These are phyloP conservation scores for Madurella mycetomatis DNA, from an alignment of 2,329 filamentous ascomycete species.

Conservation along the genomic window DNA sequence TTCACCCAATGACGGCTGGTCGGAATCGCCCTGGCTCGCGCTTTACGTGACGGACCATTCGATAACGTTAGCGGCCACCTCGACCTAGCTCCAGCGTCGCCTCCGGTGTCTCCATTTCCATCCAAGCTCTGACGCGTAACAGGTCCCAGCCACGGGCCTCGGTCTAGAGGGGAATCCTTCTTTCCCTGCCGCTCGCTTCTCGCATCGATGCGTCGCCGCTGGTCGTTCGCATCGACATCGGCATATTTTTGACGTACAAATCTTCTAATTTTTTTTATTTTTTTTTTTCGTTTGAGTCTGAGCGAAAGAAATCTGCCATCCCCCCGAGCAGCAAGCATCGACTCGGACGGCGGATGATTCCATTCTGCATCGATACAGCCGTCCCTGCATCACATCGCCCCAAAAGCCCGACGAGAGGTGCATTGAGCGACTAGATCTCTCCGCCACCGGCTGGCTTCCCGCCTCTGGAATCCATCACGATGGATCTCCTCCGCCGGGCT, in stretches of 20 bases:
- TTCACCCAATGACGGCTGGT: neutral
- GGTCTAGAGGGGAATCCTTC: slow-evolving; percentile 6
- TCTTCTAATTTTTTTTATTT: slow-evolving; percentile 3
- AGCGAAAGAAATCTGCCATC: slow-evolving; percentile 5
- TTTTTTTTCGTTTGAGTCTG: no score
- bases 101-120: neutral
- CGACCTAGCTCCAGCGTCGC: neutral
- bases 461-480: slow-evolving; percentile 31
- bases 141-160: slow-evolving; percentile 1
- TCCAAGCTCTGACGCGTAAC: slow-evolving; percentile 2
- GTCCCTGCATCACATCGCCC: neutral
- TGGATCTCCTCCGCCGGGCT: slow-evolving; percentile 57
- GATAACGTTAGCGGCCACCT: neutral
- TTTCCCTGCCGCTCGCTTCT: slow-evolving; percentile 19
- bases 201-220: slow-evolving; percentile 1
- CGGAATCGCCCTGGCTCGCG: no score
- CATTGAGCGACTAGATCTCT: neutral
- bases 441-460: slow-evolving; percentile 11
- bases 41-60: neutral
- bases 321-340: neutral
- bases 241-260: neutral
- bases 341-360: slow-evolving; percentile 12
- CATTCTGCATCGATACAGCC: neutral
- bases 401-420: neutral
- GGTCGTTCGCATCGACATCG: neutral